These are phyloP conservation scores for Prunus kanzakura DNA, from an alignment of 306 rosid species.

Conservation along the genomic window DNA sequence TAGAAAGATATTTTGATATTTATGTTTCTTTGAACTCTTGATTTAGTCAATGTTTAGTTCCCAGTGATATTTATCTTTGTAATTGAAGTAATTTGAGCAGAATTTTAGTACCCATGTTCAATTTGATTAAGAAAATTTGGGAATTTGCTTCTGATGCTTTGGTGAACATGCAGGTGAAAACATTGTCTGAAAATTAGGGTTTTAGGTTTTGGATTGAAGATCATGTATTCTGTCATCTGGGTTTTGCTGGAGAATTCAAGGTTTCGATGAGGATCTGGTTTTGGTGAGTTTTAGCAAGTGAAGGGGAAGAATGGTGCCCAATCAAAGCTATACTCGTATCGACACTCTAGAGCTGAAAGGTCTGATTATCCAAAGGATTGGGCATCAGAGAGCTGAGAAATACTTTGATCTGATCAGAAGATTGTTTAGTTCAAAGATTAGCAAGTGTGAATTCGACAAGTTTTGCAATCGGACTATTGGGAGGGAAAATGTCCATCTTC, in stretches of 20 bases:
- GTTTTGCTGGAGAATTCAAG: slow-evolving; percentile 35
- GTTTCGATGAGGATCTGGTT: slow-evolving; percentile 26
- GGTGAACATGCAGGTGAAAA: slow-evolving; percentile 33
- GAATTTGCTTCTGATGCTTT: slow-evolving; percentile 27
- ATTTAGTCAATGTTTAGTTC: slow-evolving; percentile 7
- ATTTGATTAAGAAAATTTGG: neutral
- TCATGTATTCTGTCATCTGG: slow-evolving; percentile 33
- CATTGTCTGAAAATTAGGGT: slow-evolving; percentile 47
- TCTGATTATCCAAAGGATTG: slow-evolving; percentile 57
- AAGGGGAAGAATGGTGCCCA: slow-evolving; percentile 38
- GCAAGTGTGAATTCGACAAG: slow-evolving; percentile 67
- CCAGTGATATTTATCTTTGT: slow-evolving; percentile 2
- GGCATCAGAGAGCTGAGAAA: slow-evolving; percentile 61
- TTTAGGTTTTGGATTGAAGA: slow-evolving; percentile 42
- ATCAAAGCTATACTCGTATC: slow-evolving; percentile 54
- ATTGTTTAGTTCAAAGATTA: slow-evolving; percentile 62
- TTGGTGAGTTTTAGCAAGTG: slow-evolving; percentile 23
- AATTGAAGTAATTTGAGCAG: slow-evolving; percentile 2
- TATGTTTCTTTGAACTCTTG: slow-evolving; percentile 8
- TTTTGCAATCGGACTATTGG: slow-evolving; percentile 65
- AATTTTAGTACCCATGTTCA: neutral
- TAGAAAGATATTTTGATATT: neutral
- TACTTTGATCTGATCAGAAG: slow-evolving; percentile 73
- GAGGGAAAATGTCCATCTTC: slow-evolving; percentile 72
- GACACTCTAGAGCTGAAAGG: slow-evolving; percentile 75